These are phyloP conservation scores for Curvularia sp. DNA, from an alignment of 2,329 filamentous ascomycete species.

Conservation along the genomic window DNA sequence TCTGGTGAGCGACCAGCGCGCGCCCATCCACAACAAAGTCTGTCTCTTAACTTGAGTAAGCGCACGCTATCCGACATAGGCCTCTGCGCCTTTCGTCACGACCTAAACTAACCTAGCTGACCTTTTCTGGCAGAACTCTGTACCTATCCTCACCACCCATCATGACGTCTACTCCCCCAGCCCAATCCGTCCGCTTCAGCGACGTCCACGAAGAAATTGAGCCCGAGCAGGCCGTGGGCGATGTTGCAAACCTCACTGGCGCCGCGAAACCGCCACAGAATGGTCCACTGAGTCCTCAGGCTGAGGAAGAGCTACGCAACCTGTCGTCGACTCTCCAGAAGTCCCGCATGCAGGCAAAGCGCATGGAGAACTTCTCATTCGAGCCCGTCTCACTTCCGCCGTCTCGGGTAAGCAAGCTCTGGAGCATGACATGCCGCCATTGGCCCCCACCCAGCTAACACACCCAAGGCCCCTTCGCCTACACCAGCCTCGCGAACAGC, in stretches of 20 bases:
- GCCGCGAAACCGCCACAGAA: constrained; percentile 29
- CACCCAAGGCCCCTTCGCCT: constrained; percentile 57
- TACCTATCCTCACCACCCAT: constrained; percentile 17
- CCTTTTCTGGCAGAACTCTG: constrained; percentile 16
- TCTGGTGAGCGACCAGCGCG: constrained; percentile 22
- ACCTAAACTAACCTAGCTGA: constrained; percentile 18
- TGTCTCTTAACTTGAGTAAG: constrained; percentile 22
- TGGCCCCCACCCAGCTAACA: constrained; percentile 33
- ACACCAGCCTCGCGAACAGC: constrained; percentile 54
- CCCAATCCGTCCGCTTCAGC: constrained; percentile 52
- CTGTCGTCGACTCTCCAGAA: constrained; percentile 76
- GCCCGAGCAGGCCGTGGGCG: constrained; percentile 44
- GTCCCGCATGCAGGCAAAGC: constrained; percentile 78
- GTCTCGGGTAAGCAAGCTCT: constrained; percentile 71
- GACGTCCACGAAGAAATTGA: constrained; percentile 51
- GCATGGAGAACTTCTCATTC: constrained; percentile 86
- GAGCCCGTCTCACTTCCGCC: constrained; percentile 88
- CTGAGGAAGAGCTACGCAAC: constrained; percentile 70
- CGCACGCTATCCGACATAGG: constrained; percentile 30
- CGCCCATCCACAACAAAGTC: constrained; percentile 22
- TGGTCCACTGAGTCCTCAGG: constrained; percentile 52
- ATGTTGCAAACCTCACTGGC: constrained; percentile 41
- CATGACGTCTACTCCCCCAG: constrained; percentile 38
- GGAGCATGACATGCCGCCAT: constrained; percentile 2
- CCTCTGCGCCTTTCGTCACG: constrained; percentile 33